Conservation (phyloP, 108 stramenopile genomes). For the Cyclotella sp. region DNA sequence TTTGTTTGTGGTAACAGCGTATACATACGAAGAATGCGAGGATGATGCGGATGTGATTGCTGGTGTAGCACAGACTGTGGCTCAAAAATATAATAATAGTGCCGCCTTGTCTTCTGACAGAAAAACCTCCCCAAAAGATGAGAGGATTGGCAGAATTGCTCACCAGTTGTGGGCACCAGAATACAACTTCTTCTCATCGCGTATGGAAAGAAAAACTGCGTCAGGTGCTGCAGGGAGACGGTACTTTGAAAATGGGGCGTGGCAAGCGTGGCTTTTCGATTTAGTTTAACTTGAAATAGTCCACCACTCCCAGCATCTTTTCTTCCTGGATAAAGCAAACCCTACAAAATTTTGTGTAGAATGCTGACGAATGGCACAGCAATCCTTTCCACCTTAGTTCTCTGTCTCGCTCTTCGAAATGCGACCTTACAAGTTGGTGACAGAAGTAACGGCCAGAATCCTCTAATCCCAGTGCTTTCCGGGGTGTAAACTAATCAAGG, state of each 20-base stretch:
- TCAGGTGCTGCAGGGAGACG: constrained; percentile 53
- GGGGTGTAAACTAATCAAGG: too few species aligned
- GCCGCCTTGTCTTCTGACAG: neutral
- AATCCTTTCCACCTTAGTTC: too few species aligned
- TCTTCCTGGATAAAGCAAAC: too few species aligned
- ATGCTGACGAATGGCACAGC: too few species aligned
- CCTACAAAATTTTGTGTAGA: too few species aligned
- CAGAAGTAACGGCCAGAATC: too few species aligned
- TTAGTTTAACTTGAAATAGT: too few species aligned
- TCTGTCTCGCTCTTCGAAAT: too few species aligned
- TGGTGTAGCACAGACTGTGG: constrained; percentile 57
- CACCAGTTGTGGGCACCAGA: constrained; percentile 72
- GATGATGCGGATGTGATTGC: constrained; percentile 69
- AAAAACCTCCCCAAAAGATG: neutral
- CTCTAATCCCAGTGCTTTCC: too few species aligned
- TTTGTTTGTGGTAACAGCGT: constrained; percentile 80
- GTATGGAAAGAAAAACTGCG: constrained; percentile 53
- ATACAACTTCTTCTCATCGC: constrained; percentile 76
- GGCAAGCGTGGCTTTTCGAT: constrained; percentile 86
- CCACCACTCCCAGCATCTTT: too few species aligned
- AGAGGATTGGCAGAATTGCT: constrained; percentile 5
- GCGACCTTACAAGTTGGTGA: too few species aligned
- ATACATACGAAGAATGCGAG: constrained; percentile 81
- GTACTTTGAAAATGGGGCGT: constrained; percentile 84
- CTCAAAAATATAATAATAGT: neutral